phyloP scores from a whole-genome alignment of 495 filamentous ascomycete species.

The Aspergillus taichungensis region DNA sequence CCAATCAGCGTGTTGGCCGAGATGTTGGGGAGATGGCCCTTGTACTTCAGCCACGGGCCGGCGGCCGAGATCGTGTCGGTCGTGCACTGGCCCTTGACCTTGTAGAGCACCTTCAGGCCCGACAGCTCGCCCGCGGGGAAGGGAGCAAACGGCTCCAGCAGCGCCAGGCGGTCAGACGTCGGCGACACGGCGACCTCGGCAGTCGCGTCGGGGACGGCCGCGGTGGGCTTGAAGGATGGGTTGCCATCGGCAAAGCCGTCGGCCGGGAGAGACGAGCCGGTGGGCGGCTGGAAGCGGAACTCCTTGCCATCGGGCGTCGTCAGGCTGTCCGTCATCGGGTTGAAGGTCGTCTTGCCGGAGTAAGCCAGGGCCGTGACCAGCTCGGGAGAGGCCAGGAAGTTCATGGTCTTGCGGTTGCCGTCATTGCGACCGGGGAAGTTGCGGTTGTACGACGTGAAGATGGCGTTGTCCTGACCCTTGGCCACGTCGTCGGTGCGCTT shows the following conservation, averaged over 20 bases:
- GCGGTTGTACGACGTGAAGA: conserved; percentile 95
- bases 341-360: conserved; percentile 88
- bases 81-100: conserved; percentile 94
- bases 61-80: conserved; percentile 98
- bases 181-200: conserved; percentile 65
- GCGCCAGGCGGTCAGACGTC: conserved; percentile 75
- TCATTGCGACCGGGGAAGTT: conserved; percentile 98
- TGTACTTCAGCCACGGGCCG: conserved; percentile 97
- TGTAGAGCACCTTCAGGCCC: conserved; percentile 67
- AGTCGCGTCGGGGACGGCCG: conserved; percentile 52
- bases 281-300: conserved; percentile 81
- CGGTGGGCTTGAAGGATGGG: conserved; percentile 61
- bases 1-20: conserved; percentile 92
- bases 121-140: conserved; percentile 72
- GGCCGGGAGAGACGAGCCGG: conserved; percentile 65
- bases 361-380: conserved; percentile 94
- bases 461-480: conserved; percentile 87
- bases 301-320: conserved; percentile 68
- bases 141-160: conserved; percentile 81
- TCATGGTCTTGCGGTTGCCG: conserved; percentile 93
- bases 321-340: conserved; percentile 83
- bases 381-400: conserved; percentile 94
- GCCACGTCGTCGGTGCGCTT: conserved; percentile 74
- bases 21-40: conserved; percentile 97
- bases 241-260: conserved; percentile 76